Percentiles rank a stretch among this genome's conserved stretches.
phyloP scores from a whole-genome alignment of 2,329 filamentous ascomycete species.

The Dothiorella sarmentorum region DNA sequence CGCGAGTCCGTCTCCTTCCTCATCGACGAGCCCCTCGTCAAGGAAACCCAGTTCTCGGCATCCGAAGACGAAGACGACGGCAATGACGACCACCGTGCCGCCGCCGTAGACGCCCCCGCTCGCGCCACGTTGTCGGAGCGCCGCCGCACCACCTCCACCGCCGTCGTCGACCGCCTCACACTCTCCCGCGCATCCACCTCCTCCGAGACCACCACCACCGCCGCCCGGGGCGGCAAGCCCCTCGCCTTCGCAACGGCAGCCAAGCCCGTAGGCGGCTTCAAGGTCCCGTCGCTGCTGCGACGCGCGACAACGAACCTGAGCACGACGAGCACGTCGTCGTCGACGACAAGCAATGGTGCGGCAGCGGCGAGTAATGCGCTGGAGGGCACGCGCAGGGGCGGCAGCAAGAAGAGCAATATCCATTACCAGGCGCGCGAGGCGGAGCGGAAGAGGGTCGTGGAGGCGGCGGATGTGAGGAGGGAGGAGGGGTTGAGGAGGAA shows the following conservation, averaged over 20 bases:
- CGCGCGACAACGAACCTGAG: slow-evolving; percentile 62
- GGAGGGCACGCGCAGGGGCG: slow-evolving; percentile 43
- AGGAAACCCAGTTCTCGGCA: slow-evolving; percentile 48
- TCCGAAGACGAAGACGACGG: slow-evolving; percentile 47
- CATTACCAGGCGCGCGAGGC: slow-evolving; percentile 59
- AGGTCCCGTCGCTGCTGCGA: slow-evolving; percentile 67
- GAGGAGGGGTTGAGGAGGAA: slow-evolving; percentile 47
- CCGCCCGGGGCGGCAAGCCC: slow-evolving; percentile 32
- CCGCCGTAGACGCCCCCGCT: slow-evolving; percentile 14
- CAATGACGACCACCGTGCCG: slow-evolving; percentile 37
- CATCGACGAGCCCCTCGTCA: slow-evolving; percentile 64
- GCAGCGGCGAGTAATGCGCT: slow-evolving; percentile 30
- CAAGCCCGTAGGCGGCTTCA: slow-evolving; percentile 52
- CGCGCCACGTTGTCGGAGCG: slow-evolving; percentile 35
- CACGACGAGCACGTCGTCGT: slow-evolving; percentile 18
- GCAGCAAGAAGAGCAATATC: slow-evolving; percentile 58
- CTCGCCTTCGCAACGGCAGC: slow-evolving; percentile 55
- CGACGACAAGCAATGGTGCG: slow-evolving; percentile 27
- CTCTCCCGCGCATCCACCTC: slow-evolving; percentile 54
- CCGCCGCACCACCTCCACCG: slow-evolving; percentile 36
- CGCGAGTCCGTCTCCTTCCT: slow-evolving; percentile 79
- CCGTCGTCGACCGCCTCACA: slow-evolving; percentile 70
- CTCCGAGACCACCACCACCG: too few relatives aligned
- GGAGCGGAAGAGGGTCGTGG: slow-evolving; percentile 50
- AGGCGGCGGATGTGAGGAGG: slow-evolving; percentile 51